phyloP scores from a whole-genome alignment of 257 asterid genomes.

The Rehmannia glutinosa region DNA sequence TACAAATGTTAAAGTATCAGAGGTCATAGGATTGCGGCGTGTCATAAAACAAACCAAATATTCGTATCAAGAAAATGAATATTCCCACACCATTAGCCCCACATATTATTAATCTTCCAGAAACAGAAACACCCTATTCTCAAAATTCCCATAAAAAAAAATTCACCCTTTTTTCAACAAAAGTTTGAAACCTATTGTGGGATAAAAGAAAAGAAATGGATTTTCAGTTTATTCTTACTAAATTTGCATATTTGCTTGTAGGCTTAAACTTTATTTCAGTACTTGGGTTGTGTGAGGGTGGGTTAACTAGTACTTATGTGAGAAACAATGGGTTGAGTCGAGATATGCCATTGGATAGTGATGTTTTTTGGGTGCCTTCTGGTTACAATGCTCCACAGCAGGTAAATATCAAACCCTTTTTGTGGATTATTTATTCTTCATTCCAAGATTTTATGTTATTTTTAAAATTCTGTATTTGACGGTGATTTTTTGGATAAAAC shows the following conservation, averaged over 20 bases:
- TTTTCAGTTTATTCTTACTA: not conserved
- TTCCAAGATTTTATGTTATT: not conserved
- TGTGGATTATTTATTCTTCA: not conserved
- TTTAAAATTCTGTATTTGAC: not conserved
- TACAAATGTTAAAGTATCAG: not conserved
- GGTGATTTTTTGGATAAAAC: not conserved
- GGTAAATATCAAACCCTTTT: slow-evolving; percentile 15
- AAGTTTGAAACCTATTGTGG: not conserved
- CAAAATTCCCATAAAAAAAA: not conserved
- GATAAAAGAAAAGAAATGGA: not conserved
- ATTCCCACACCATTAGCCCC: not conserved
- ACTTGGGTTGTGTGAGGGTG: slow-evolving; percentile 28
- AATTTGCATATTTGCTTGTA: not conserved
- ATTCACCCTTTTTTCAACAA: not conserved
- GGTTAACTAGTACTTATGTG: slow-evolving; percentile 37
- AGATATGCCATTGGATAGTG: slow-evolving; percentile 66
- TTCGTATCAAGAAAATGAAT: not conserved
- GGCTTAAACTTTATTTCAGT: slow-evolving; percentile 15
- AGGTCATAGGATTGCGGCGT: not conserved
- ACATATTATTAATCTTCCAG: not conserved
- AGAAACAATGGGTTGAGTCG: slow-evolving; percentile 27
- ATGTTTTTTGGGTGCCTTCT: slow-evolving; percentile 49
- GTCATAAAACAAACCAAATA: not conserved
- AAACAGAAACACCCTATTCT: not conserved
- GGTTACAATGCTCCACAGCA: slow-evolving; percentile 71